A percentile compares a stretch with the other conserved stretches of the same genome.
phyloP scores from a whole-genome alignment of 1,284 basidiomycete species.

The Ganoderma meredithae region DNA sequence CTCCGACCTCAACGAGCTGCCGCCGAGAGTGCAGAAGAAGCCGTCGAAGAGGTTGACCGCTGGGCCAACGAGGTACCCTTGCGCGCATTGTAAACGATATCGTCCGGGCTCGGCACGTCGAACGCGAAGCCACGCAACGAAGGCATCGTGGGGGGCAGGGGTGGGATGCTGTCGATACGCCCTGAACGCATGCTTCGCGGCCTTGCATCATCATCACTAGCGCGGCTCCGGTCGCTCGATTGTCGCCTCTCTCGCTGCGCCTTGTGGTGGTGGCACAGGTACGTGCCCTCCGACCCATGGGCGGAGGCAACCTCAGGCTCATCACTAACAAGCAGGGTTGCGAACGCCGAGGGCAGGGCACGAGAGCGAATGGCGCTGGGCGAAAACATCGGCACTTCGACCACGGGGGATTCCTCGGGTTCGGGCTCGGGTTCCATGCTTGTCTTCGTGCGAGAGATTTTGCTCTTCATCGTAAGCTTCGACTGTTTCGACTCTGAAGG shows the following conservation, averaged over 20 bases:
- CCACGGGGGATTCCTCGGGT: constrained; percentile 30
- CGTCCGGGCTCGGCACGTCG: constrained; percentile 88
- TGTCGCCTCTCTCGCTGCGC: constrained; percentile 23
- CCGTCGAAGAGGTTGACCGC: constrained; percentile 42
- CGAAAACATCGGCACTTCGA: constrained; percentile 65
- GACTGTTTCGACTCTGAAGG: constrained; percentile 52
- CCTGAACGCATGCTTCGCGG: background rate
- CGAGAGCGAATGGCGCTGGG: constrained; percentile 56
- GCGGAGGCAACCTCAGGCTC: constrained; percentile 45
- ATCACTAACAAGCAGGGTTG: constrained; percentile 72
- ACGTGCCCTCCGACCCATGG: constrained; percentile 26
- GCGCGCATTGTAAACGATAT: constrained; percentile 81
- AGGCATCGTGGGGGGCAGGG: constrained; percentile 32
- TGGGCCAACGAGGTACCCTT: constrained; percentile 71
- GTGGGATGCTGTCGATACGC: constrained; percentile 6
- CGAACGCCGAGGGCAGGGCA: constrained; percentile 80
- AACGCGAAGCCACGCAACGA: constrained; percentile 65
- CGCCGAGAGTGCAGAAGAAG: constrained; percentile 26
- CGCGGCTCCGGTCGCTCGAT: constrained; percentile 19
- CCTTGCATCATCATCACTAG: constrained; percentile 16
- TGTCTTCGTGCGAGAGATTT: constrained; percentile 46
- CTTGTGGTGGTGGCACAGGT: constrained; percentile 29
- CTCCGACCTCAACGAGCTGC: constrained; percentile 27
- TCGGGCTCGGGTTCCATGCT: constrained; percentile 44
- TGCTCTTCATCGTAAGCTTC: constrained; percentile 75